Base-by-base conservation (phyloP, 1,139 yeast genomes). In the Blastobotrys malaysiensis region DNA sequence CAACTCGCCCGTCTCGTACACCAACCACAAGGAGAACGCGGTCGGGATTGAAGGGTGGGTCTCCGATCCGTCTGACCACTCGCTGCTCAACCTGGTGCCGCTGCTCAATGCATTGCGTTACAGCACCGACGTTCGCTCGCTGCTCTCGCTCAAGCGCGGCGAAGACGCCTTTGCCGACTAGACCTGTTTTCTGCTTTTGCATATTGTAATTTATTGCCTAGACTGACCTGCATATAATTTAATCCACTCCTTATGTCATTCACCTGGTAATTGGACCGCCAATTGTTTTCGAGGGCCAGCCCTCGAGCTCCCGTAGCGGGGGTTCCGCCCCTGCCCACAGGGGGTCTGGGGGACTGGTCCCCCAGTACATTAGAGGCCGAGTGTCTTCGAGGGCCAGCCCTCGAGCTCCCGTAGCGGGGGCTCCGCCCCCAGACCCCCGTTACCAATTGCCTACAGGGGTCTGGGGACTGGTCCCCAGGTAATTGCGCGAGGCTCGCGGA, bases 21-120 rank as follows among this genome's bases (percentile, higher is more conserved):
- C 90, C 11, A 72, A 82, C 67, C 93, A 93, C 67, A 88, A 84
- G 59, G 83, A 84, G 62, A 93, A 93, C 67, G 99, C 97, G 0
- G 84, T 93, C 43, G 84, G 86, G 73, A 89, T 93, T 19, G 97
- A 91, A 70, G 98, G 99, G 47, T 93, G 99, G 99, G 89, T 93
- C 59, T 89, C 88, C 65, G 99, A 93, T 70, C 96, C 95, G 19
- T 81, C 85, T 48, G 99, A 93, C 67, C 77, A 84, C 22, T 96
- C 89, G 64, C 74, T 93, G 55, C 73, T 93, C 68, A 84, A 88
- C 63, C 72, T 93, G 52, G 71, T 93, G 50, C 98, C 99, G 1
- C 73, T 93, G 67, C 74, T 93, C 53, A 83, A 86, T 63, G 87
- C 96, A 36, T 72, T 93, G 63, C 78, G 96, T 57, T 80, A 82